phyloP scores from a whole-genome alignment of 768 basidiomycete species.

The Tricholoma sp. region DNA sequence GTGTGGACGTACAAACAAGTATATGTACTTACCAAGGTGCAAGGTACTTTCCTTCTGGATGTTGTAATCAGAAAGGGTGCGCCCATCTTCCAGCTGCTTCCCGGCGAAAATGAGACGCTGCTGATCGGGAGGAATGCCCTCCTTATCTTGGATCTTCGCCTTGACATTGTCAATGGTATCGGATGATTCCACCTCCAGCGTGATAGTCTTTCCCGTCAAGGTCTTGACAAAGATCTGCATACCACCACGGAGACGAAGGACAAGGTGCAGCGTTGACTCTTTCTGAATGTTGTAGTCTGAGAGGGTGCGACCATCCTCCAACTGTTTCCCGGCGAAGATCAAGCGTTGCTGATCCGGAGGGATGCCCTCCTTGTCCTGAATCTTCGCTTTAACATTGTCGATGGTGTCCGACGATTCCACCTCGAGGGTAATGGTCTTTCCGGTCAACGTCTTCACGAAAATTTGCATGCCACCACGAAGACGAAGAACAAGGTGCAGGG shows the following conservation, averaged over 20 bases:
- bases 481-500: conserved; percentile 83
- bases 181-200: conserved; percentile 87
- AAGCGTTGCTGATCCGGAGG: conserved; percentile 87
- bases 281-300: conserved; percentile 93
- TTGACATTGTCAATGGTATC: conserved; percentile 93
- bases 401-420: conserved; percentile 86
- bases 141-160: conserved; percentile 78
- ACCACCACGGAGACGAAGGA: conserved; percentile 82
- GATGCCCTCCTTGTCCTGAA: conserved; percentile 87
- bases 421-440: conserved; percentile 90
- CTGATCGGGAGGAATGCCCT: conserved; percentile 81
- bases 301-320: conserved; percentile 86
- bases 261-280: conserved; percentile 78
- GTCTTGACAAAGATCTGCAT: conserved; percentile 94
- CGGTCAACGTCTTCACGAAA: conserved; percentile 78
- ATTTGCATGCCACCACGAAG: conserved; percentile 91
- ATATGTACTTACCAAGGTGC: conserved; percentile 35
- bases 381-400: conserved; percentile 87
- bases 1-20: background rate
- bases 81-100: conserved; percentile 92
- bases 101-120: conserved; percentile 92
- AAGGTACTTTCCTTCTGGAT: conserved; percentile 75
- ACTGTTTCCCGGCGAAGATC: conserved; percentile 90
- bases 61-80: conserved; percentile 80
- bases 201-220: conserved; percentile 88